These are phyloP conservation scores for Tolypocladium sp. DNA, from an alignment of 2,329 filamentous ascomycete genomes.

Conservation along the genomic window DNA sequence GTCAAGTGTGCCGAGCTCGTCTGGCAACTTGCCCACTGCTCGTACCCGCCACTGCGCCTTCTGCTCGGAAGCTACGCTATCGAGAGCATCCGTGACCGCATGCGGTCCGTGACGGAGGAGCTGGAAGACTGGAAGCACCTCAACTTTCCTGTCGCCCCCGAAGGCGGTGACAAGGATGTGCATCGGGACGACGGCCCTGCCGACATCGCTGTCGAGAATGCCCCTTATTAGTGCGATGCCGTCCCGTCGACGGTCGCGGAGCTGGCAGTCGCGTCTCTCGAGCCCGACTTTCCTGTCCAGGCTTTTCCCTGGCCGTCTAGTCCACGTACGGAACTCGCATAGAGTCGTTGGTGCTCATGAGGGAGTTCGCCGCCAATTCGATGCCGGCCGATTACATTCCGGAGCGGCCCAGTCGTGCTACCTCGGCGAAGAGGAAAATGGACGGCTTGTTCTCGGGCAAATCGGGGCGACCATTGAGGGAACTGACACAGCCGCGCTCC, in stretches of 20 bases:
- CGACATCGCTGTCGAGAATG: not conserved
- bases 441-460: too few species aligned
- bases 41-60: constrained; percentile 80
- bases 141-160: constrained; percentile 44
- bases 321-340: too few species aligned
- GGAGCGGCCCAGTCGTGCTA: too few species aligned
- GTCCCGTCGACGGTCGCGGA: not conserved
- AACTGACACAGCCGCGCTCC: too few species aligned
- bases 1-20: constrained; percentile 89
- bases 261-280: too few species aligned
- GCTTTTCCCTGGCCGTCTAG: too few species aligned
- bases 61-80: constrained; percentile 91
- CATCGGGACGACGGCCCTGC: not conserved
- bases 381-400: too few species aligned
- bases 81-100: constrained; percentile 83
- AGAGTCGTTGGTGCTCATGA: too few species aligned
- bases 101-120: constrained; percentile 89
- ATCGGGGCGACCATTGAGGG: too few species aligned
- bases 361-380: too few species aligned
- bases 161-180: not conserved
- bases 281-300: too few species aligned
- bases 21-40: constrained; percentile 91
- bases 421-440: too few species aligned
- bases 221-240: not conserved
- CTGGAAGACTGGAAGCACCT: constrained; percentile 88